Evolutionary conservation across 495 filamentous ascomycete species (phyloP), one percentile per base, ranked within the genome.

Genomic region (Podospora comata): DNA sequence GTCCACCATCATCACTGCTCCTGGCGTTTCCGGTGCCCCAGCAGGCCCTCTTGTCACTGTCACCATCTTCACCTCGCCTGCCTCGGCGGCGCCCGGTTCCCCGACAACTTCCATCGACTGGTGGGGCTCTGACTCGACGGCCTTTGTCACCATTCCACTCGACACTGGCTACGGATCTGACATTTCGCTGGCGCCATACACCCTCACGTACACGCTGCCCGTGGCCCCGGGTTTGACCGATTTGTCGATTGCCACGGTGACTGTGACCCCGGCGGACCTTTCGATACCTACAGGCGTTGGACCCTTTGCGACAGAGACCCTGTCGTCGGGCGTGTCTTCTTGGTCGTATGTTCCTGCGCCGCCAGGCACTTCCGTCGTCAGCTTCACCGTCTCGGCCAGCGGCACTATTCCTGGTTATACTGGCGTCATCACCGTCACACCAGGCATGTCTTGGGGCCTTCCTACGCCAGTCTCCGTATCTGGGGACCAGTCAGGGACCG

Each of bases 1-100:
- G 55, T 58, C 55, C 23, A 58, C 55, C n/a, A 58, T 58, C 55
- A 58, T 58, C 55, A 58, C 55, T 58, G 55, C 55, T 2, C 55
- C 55, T 58, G 55, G 19, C 5, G 13, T 26, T 20, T 26, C 55
- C 23, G 55, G 55, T 26, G 55, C 55, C 16, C 0, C 18, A 1
- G 13, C 55, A 1, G 55, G 55, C 4, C 55, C 55, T 9, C n/a
- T 23, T 26, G 55, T 58, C 18, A 58, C 55, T 20, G 55, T 58
- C 6, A 58, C 55, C 18, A 26, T 58, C 1, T 26, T 58, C 55
- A 58, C n/a, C 55, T 48, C 39, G 15, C 39, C 30, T 32, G 7
- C 30, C 30, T 32, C 30, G 7, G 30, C 30, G 7, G 4, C 30
- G 30, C 30, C 30, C 23, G 23, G 23, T 23, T 23, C 23, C 23